Conservation (phyloP, 352 stramenopile genomes). For the Globisporangium solare region DNA sequence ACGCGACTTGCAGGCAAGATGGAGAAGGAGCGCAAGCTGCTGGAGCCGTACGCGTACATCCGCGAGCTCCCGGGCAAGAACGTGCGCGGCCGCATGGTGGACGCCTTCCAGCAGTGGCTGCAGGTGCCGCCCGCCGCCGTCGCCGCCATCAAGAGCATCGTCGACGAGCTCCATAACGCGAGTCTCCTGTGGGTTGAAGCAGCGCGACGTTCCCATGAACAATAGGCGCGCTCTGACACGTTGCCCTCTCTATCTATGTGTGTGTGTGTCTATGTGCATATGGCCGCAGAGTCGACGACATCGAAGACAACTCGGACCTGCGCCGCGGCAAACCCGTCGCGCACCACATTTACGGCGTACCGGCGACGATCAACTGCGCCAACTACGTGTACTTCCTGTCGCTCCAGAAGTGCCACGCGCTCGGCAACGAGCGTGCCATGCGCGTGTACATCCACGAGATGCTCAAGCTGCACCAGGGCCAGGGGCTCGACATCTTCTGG, state of each 20-base stretch:
- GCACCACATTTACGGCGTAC: slow-evolving; percentile 95
- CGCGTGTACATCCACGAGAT: slow-evolving; percentile 94
- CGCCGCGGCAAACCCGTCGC: slow-evolving; percentile 92
- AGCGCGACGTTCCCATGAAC: not conserved
- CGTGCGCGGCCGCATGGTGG: slow-evolving; percentile 82
- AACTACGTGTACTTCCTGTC: slow-evolving; percentile 99
- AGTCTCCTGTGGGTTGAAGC: slow-evolving; percentile 74
- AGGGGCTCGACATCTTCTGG: slow-evolving; percentile 96
- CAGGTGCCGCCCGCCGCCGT: slow-evolving; percentile 53
- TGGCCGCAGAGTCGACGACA: slow-evolving; percentile 90
- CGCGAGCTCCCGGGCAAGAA: slow-evolving; percentile 86
- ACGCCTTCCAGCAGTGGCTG: slow-evolving; percentile 87
- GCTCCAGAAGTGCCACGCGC: slow-evolving; percentile 87
- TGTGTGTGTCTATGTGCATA: not conserved
- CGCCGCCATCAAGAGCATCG: slow-evolving; percentile 89
- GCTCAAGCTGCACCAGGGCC: slow-evolving; percentile 93
- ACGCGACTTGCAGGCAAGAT: too few relatives aligned
- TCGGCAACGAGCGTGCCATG: slow-evolving; percentile 82
- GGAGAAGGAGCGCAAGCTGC: slow-evolving; percentile 44
- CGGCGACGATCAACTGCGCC: slow-evolving; percentile 96
- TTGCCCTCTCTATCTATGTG: too few relatives aligned
- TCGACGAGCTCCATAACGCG: slow-evolving; percentile 95
- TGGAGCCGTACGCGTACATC: slow-evolving; percentile 90
- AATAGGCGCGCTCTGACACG: too few relatives aligned
- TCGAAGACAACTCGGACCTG: slow-evolving; percentile 97